Conservation (phyloP, 2,329 filamentous ascomycete species). For the Aschersonia sp. region DNA sequence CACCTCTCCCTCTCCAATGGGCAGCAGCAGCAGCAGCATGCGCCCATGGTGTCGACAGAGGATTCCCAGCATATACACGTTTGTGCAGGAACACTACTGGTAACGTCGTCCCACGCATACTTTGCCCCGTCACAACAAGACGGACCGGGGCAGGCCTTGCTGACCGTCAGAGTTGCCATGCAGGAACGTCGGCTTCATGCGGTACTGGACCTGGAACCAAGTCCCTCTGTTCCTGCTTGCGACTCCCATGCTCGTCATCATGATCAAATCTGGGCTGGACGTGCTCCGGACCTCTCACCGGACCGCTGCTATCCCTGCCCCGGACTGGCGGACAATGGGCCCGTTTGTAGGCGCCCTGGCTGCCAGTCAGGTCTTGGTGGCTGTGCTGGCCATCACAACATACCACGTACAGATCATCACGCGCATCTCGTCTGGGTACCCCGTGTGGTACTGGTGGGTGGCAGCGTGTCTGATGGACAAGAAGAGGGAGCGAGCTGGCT, state of each 20-base stretch:
- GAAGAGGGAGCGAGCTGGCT: slow-evolving; percentile 16
- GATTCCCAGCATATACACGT: slow-evolving; percentile 82
- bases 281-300: slow-evolving; percentile 12
- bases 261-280: slow-evolving; percentile 40
- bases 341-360: slow-evolving; percentile 44
- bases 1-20: slow-evolving; percentile 5
- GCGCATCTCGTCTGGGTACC: slow-evolving; percentile 74
- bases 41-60: slow-evolving; percentile 60
- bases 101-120: slow-evolving; percentile 26
- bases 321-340: slow-evolving; percentile 1
- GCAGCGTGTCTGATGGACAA: slow-evolving; percentile 31
- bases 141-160: no score
- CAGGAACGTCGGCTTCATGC: slow-evolving; percentile 77
- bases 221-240: slow-evolving; percentile 79
- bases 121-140: no score
- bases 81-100: slow-evolving; percentile 86
- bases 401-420: slow-evolving; percentile 95
- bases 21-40: slow-evolving; percentile 5
- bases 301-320: background rate
- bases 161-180: no score
- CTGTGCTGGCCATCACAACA: slow-evolving; percentile 54
- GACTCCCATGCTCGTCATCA: slow-evolving; percentile 55
- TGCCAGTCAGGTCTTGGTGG: slow-evolving; percentile 56
- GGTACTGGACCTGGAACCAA: slow-evolving; percentile 82
- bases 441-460: slow-evolving; percentile 77